Conservation (phyloP, 2,329 filamentous ascomycete species). For the Aspergillus brunneoviolaceus region DNA sequence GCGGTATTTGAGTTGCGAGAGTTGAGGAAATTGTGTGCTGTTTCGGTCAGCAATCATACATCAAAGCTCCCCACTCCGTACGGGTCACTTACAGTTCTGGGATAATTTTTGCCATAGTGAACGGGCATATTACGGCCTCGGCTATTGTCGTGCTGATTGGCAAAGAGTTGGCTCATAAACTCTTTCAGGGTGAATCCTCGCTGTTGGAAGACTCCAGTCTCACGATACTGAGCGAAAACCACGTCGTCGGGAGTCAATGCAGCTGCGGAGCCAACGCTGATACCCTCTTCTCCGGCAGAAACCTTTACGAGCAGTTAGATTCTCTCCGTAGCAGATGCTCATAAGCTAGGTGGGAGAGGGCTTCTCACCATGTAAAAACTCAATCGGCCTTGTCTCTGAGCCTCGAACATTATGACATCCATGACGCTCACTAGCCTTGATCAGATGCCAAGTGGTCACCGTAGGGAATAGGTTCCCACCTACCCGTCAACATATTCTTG, state of each 20-base stretch:
- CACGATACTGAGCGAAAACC: conserved; percentile 90
- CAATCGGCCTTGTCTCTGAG: conserved; percentile 87
- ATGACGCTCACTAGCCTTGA: conserved; percentile 68
- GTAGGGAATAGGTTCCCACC: conserved; percentile 13
- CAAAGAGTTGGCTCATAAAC: conserved; percentile 95
- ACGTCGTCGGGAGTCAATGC: conserved; percentile 82
- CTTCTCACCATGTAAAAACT: conserved; percentile 88
- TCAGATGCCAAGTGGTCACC: conserved; percentile 12
- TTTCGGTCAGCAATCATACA: conserved; percentile 52
- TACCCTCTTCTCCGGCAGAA: conserved; percentile 89
- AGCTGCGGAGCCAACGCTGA: conserved; percentile 83
- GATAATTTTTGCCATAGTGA: conserved; percentile 81
- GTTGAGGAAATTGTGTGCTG: conserved; percentile 84
- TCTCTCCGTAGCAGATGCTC: conserved; percentile 13
- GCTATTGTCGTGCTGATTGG: conserved; percentile 77
- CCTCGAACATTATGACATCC: conserved; percentile 98
- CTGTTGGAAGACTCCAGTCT: conserved; percentile 87
- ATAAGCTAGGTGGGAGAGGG: not conserved
- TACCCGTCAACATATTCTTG: conserved; percentile 62
- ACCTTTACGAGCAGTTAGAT: conserved; percentile 42
- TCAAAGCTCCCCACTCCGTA: not conserved
- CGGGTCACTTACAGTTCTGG: conserved; percentile 69
- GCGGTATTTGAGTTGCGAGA: conserved; percentile 83
- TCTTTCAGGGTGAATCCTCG: conserved; percentile 82
- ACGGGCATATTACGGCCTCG: conserved; percentile 94